Evolutionary conservation across 202 grass and related monocot genomes (phyloP), one percentile per base, ranked within the genome.

Genomic region (Schoenoplectus triqueter): DNA sequence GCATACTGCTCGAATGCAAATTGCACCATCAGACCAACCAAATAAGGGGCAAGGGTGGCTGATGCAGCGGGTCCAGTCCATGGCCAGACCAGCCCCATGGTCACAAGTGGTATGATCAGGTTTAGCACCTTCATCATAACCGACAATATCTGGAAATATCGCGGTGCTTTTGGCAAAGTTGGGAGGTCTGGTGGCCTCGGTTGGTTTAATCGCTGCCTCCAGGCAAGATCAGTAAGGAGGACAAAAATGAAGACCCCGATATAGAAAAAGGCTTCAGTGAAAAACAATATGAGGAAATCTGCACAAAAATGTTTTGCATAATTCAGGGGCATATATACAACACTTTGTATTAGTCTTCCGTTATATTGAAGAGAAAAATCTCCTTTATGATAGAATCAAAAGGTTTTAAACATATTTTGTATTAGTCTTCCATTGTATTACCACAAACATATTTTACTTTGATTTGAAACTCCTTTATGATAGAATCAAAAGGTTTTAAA

Each of bases 201-300:
- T 83, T 70, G 17, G 65, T 83, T 83, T 66, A 51, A 41, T 4
- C 39, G 59, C 45, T 44, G 44, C 61, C 91, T 95, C 93, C 91
- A 99, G 46, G 93, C 80, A 85, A 90, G 89, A 86, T 99, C 93
- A 84, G 93, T 90, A 71, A 99, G 82, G 11, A 99, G 66, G 78
- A 95, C 87, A 87, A 99, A 99, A 67, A 95, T 92, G 40, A 86
- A 91, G 52, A 94, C 91, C 80, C 96, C 96, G 67, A 82, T 84
- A 8, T 95, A 99, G 69, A 99, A 99, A 73, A 99, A 85, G 72
- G 96, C 96, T 91, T 99, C 96, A 0, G 93, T 99, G 81, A 99
- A 99, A 92, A 99, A 95, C 54, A 99, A 47, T 92, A 98, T 98
- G 69, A 98, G 96, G 70, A 98, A 98, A 88, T 98, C 96, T 98